These are phyloP conservation scores for Trematosphaeria pertusa DNA, from an alignment of 2,329 filamentous ascomycete species.

Conservation along the genomic window DNA sequence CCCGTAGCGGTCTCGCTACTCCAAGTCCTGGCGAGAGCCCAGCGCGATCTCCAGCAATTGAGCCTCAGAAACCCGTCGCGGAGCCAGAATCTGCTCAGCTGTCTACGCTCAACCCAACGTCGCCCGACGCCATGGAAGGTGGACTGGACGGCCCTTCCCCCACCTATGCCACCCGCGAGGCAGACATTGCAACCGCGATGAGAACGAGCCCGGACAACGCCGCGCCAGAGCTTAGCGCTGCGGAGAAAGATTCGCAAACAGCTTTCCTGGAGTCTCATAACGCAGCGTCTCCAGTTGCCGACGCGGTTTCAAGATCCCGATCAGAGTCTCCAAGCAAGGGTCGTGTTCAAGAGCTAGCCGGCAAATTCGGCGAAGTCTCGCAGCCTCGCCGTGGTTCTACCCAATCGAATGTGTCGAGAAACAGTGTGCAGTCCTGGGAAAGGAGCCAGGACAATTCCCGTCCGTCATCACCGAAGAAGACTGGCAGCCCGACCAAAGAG, in stretches of 20 bases:
- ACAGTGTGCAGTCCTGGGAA: slow-evolving; percentile 50
- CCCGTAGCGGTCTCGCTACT: slow-evolving; percentile 63
- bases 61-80: slow-evolving; percentile 52
- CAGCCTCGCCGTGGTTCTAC: slow-evolving; percentile 55
- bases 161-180: slow-evolving; percentile 44
- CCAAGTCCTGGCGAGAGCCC: slow-evolving; percentile 67
- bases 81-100: slow-evolving; percentile 58
- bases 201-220: slow-evolving; percentile 28
- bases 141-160: slow-evolving; percentile 31
- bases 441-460: slow-evolving; percentile 47
- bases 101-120: slow-evolving; percentile 47
- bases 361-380: slow-evolving; percentile 56
- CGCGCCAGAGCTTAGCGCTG: slow-evolving; percentile 32
- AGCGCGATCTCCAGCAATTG: slow-evolving; percentile 64
- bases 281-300: slow-evolving; percentile 34
- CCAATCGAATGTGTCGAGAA: slow-evolving; percentile 51
- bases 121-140: slow-evolving; percentile 33
- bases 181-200: slow-evolving; percentile 44
- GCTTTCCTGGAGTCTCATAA: slow-evolving; percentile 45
- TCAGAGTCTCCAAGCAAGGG: slow-evolving; percentile 57
- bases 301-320: slow-evolving; percentile 40
- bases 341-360: slow-evolving; percentile 59
- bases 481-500: slow-evolving; percentile 26
- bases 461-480: slow-evolving; percentile 40
- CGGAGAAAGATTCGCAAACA: slow-evolving; percentile 42